Base-by-base conservation (phyloP, 768 basidiomycete species). In the Lentinula sp. region DNA sequence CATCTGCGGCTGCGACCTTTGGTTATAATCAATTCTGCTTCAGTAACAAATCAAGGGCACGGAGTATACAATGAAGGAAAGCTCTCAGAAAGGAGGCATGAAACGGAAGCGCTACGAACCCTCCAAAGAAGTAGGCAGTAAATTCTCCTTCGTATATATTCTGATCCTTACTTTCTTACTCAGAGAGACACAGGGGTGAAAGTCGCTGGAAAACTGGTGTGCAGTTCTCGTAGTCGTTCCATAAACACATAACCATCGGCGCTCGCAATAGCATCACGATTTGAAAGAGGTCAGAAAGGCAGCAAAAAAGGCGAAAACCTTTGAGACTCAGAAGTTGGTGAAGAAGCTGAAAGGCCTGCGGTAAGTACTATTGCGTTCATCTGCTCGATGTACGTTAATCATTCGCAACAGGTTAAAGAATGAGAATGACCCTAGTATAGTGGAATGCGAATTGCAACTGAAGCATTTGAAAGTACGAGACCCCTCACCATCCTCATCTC, bases 281-380 rank as follows among this genome's bases (percentile, higher is more conserved):
- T 69, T 89, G 54, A 88, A 83, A 69, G 87, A 89, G 65, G 81
- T 90, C 8, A 81, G 81, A 64, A 90, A 89, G 66, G 83, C 87
- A 4, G 83, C 88, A 33, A 95, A 93, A 76, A 91, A 88, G 67
- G 88, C 89, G 9, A 91, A 85, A 69, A 74, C 81, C 0, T 90
- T 91, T 63, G 94, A 96, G 74, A 84, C 83, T 0, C 90, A 88
- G 71, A 90, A 88, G 69, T 72, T 88, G n/a, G 81, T 94, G 61
- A 95, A 93, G 77, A 86, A 84, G 72, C 74, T 95, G 33, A 93
- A 90, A 71, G 80, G 77, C 28, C 71, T 87, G 33, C 76, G 88
- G 90, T 90, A 63, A 55, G 76, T 59, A 15, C 49, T 16, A 12
- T 4, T 49, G n/a, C 12, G 13, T 45, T 52, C 33, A n/a, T 57